Evolutionary conservation across 1,139 yeast species (phyloP), one percentile per base, ranked within the genome.

Genomic region (Sugiyamaella pinicola): DNA sequence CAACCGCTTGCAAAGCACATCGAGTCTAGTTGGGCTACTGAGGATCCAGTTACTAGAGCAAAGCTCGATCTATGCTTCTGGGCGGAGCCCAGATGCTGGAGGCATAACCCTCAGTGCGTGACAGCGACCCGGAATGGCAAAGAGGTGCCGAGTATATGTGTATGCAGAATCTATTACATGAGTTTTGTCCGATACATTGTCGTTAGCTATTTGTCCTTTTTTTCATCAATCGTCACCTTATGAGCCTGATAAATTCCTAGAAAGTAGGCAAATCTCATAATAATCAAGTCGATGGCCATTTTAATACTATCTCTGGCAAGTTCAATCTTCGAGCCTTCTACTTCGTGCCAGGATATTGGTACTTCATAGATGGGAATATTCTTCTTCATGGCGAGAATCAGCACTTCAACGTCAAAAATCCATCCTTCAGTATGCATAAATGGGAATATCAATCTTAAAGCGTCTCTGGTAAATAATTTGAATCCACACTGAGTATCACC

Each of bases 401-500:
- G 76, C 17, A 93, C 82, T 71, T 93, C 99, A 41, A 93, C 98
- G 66, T 93, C 99, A 69, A 93, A 93, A 39, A 95, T 93, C 99
- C 99, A 93, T 54, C 99, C 83, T 70, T 93, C 99, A 12, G 96
- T 91, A 69, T 93, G 98, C 87, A 95, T 82, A 61, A 80, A 85
- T 3, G 98, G 97, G 70, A 90, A 90, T 40, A 93, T 87, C 52
- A 65, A 64, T 15, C 66, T 66, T 15, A 85, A 79, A 0, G 97
- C 85, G 10, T 76, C 74, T 56, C 82, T 78, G 60, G 93, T 87
- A 70, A 91, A 93, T 72, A 93, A 74, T 70, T 93, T 93, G 75
- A 95, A 93, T 5, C 99, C 99, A 74, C 99, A 93, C 72, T 93
- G 99, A 4, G 99, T 93, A 69, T 93, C 99, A 56, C 85, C 82